A percentile compares a stretch with the other conserved stretches of the same genome.
phyloP scores from a whole-genome alignment of 768 basidiomycete genomes.

The Rhizopogon vulgaris region DNA sequence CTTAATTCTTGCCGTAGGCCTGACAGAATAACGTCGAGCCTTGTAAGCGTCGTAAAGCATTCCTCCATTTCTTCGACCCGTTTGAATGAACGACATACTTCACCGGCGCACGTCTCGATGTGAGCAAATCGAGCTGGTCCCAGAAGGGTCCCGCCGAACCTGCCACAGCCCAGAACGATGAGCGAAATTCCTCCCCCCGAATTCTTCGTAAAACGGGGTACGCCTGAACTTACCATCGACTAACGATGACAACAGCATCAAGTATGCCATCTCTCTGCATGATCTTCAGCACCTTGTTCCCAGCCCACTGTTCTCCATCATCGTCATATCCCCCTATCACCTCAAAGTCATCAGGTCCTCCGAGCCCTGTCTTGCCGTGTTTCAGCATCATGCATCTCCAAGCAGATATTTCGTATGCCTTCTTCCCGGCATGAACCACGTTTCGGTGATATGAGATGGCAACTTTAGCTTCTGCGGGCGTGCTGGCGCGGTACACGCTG shows the following conservation, averaged over 20 bases:
- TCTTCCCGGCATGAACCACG: conserved; percentile 50
- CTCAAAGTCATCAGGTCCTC: conserved; percentile 73
- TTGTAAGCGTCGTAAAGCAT: conserved; percentile 45
- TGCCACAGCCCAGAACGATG: conserved; percentile 16
- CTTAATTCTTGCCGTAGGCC: conserved; percentile 44
- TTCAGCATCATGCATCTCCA: conserved; percentile 77
- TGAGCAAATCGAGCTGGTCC: conserved; percentile 74
- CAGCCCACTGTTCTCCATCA: conserved; percentile 74
- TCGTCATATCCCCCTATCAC: conserved; percentile 58
- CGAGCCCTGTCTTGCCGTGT: conserved; percentile 55
- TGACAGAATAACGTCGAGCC: conserved; percentile 56
- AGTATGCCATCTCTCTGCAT: conserved; percentile 67
- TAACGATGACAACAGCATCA: conserved; percentile 76
- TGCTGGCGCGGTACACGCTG: conserved; percentile 49
- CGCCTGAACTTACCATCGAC: conserved; percentile 54
- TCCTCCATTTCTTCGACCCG: conserved; percentile 65
- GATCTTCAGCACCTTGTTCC: conserved; percentile 52
- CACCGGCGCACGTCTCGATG: conserved; percentile 67
- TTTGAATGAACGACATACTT: conserved; percentile 68
- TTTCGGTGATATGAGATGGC: conserved; percentile 48
- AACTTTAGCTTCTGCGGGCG: conserved; percentile 44
- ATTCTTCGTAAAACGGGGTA: too few relatives aligned
- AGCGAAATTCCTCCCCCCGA: not conserved
- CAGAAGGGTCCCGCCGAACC: conserved; percentile 79
- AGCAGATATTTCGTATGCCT: conserved; percentile 70